A percentile compares a stretch with the other conserved stretches of the same genome.
These are phyloP conservation scores for Auriscalpium vulgare DNA, from an alignment of 768 basidiomycete species.

Conservation along the genomic window DNA sequence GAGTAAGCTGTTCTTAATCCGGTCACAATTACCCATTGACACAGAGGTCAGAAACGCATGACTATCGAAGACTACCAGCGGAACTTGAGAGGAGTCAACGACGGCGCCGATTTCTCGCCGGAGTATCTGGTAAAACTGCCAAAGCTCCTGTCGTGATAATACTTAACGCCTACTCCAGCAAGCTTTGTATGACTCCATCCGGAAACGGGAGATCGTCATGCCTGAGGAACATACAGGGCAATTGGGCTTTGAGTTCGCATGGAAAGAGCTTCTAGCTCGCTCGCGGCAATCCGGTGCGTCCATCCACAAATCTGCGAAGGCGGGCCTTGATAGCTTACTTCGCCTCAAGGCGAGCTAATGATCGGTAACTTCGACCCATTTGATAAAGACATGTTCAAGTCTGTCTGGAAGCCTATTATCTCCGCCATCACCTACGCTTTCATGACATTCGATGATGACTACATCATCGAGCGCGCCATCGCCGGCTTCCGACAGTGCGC, in stretches of 20 bases:
- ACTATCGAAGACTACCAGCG: conserved; percentile 87
- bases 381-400: conserved; percentile 89
- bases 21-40: not conserved
- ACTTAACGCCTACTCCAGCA: conserved; percentile 38
- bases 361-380: conserved; percentile 74
- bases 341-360: conserved; percentile 51
- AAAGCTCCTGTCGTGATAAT: not conserved
- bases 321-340: no score
- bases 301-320: not conserved
- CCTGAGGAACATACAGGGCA: conserved; percentile 97
- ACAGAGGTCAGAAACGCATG: conserved; percentile 76
- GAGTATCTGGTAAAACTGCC: conserved; percentile 69
- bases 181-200: conserved; percentile 89
- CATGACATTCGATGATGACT: conserved; percentile 93
- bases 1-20: conserved; percentile 42
- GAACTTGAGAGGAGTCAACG: conserved; percentile 91
- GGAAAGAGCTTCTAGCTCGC: conserved; percentile 88
- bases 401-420: conserved; percentile 88
- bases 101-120: conserved; percentile 69
- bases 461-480: conserved; percentile 90
- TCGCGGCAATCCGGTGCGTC: conserved; percentile 69
- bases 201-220: conserved; percentile 91
- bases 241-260: conserved; percentile 96
- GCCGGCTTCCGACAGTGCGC: conserved; percentile 97
- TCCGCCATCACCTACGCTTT: conserved; percentile 96